Evolutionary conservation across 345 rosid genomes (phyloP), one percentile per base, ranked within the genome.

Genomic region (Linum tenue): DNA sequence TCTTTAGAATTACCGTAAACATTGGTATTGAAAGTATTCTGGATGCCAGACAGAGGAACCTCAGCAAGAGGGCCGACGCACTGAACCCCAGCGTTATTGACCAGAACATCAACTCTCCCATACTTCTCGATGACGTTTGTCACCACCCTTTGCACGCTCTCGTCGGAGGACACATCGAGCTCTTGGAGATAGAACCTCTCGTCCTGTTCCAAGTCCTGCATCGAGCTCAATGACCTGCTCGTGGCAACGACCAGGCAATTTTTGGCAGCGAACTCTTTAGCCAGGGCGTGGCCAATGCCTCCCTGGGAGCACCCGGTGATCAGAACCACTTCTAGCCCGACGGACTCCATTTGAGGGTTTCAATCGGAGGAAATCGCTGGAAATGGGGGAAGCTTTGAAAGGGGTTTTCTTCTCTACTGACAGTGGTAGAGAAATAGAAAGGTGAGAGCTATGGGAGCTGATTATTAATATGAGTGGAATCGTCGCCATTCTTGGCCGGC

Each of bases 11-110:
- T 78, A 89, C 98, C 98, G 44, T 73, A 89, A 41, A 91, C 86
- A 72, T 89, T 91, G 65, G 98, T 85, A 42, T 83, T 67, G 76
- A 84, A 89, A 5, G 95, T 80, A 16, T 71, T 63, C 62, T 84
- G 83, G 78, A 87, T 22, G 56, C 85, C 76, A 41, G 90, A 72
- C 5, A 87, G 43, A 0, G 98, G 92, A 17, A 87, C 40, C 82
- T 92, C 96, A 1, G 96, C 89, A 3, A 89, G 79, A 67, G 96
- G 98, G 41, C 88, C 98, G 14, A 92, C 83, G 53, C 98, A 92
- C 38, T 76, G 96, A 22, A 22, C 74, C 0, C 95, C 98, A 22
- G 98, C 96, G 59, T 89, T 89, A 63, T 89, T 92, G 44, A 89
- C 92, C 69, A 92, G 78, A n/a, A 92, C 75, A 69, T 89, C 98